phyloP scores from a whole-genome alignment of 805 yeast genomes.

The Sugiyamaella marilandica region DNA sequence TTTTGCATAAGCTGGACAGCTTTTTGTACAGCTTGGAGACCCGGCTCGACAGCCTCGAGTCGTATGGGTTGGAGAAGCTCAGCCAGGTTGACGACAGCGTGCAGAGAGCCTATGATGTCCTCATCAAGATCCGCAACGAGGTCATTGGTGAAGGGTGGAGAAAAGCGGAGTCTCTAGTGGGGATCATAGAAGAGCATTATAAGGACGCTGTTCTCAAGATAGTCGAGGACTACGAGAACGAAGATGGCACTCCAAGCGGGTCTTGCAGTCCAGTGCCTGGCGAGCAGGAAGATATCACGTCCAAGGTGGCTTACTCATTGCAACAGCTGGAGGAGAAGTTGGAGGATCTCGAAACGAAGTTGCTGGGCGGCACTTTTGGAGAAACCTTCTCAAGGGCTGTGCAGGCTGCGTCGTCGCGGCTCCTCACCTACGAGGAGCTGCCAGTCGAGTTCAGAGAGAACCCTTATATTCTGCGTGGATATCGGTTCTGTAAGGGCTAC shows the following conservation, averaged over 20 bases:
- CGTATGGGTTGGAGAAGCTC: conserved; percentile 28
- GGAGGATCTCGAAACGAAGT: conserved; percentile 30
- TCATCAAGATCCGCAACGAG: conserved; percentile 29
- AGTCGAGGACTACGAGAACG: conserved; percentile 8
- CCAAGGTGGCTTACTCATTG: conserved; percentile 26
- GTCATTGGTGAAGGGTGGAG: conserved; percentile 31
- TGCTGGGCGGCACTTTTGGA: conserved; percentile 14
- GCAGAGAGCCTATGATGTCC: conserved; percentile 25
- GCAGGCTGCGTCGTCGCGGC: conserved; percentile 35
- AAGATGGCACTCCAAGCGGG: not conserved
- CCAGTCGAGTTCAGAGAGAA: conserved; percentile 95
- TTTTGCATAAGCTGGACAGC: conserved; percentile 19
- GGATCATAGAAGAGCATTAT: conserved; percentile 28
- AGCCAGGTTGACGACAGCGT: conserved; percentile 30
- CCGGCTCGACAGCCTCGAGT: conserved; percentile 32
- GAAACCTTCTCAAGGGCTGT: conserved; percentile 21
- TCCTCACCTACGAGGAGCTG: conserved; percentile 75
- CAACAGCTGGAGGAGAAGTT: conserved; percentile 32
- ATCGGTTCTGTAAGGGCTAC: conserved; percentile 71
- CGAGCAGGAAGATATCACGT: conserved; percentile 1
- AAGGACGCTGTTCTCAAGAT: conserved; percentile 16
- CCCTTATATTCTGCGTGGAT: conserved; percentile 76
- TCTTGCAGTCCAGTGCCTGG: not conserved
- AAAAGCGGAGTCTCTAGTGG: conserved; percentile 32
- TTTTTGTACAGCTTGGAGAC: conserved; percentile 23